Evolutionary conservation across 495 filamentous ascomycete genomes (phyloP).

Genomic region (Penicillium atrosanguineum): DNA sequence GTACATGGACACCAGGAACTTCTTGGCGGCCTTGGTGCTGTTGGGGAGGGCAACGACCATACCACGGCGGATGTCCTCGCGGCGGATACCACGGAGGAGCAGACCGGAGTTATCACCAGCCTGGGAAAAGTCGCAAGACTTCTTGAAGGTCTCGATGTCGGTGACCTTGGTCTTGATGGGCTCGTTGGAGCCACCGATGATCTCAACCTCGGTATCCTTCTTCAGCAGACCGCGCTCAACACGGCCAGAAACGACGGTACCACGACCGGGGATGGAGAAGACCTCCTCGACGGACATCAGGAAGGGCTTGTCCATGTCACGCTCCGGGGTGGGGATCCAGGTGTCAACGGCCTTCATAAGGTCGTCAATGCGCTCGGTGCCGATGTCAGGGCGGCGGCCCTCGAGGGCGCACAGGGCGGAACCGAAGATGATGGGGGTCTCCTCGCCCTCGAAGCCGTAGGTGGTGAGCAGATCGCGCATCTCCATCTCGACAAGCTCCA

Average conservation of each 20-base stretch:
- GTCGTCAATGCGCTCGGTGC: constrained; percentile 78
- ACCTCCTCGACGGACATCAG: constrained; percentile 98
- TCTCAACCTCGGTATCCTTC: constrained; percentile 88
- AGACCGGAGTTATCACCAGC: constrained; percentile 99
- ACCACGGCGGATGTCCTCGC: constrained; percentile 89
- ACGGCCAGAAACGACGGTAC: constrained; percentile 93
- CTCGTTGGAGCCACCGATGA: constrained; percentile 71
- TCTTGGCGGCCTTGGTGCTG: constrained; percentile 71
- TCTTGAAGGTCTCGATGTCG: constrained; percentile 99
- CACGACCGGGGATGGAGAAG: constrained; percentile 96
- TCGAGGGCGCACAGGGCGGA: constrained; percentile 97
- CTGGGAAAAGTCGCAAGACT: constrained; percentile 88
- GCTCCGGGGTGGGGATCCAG: constrained; percentile 93
- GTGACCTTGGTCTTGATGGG: constrained; percentile 98
- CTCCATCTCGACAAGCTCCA: constrained; percentile 99
- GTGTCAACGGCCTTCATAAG: constrained; percentile 86
- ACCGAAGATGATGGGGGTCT: constrained; percentile 93
- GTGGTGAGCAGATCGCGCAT: constrained; percentile 92
- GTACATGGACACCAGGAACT: constrained; percentile 95
- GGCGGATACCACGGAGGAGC: constrained; percentile 87
- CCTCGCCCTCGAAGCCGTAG: constrained; percentile 97
- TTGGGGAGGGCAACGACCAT: constrained; percentile 88
- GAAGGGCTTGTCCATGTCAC: constrained; percentile 94
- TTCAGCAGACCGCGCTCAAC: constrained; percentile 94
- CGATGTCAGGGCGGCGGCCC: constrained; percentile 80